Conservation (phyloP, 2,329 filamentous ascomycete genomes). For the Cladorrhinum sp. region DNA sequence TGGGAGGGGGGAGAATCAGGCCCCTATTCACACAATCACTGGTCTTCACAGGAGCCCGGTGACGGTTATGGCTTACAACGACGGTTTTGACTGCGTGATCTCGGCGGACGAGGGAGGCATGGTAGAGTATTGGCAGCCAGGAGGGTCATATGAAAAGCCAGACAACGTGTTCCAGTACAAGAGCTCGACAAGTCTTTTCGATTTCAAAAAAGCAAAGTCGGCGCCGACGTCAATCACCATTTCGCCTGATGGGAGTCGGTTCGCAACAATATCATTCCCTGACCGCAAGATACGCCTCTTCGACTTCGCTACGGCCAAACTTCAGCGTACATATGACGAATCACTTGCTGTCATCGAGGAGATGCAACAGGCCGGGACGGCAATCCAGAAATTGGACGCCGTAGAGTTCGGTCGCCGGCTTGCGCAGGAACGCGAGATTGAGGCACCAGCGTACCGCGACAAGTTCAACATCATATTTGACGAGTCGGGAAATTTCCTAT, state of each 20-base stretch:
- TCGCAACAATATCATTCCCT: slow-evolving; percentile 86
- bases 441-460: slow-evolving; percentile 62
- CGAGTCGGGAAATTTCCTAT: slow-evolving; percentile 90
- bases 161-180: slow-evolving; percentile 90
- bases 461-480: slow-evolving; percentile 90
- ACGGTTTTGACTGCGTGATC: slow-evolving; percentile 82
- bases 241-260: slow-evolving; percentile 80
- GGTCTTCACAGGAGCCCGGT: slow-evolving; percentile 80
- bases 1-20: slow-evolving; percentile 75
- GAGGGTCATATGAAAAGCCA: slow-evolving; percentile 80
- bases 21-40: slow-evolving; percentile 73
- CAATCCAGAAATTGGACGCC: slow-evolving; percentile 75
- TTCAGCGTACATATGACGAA: slow-evolving; percentile 92
- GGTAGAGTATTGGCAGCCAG: slow-evolving; percentile 93
- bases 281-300: slow-evolving; percentile 92
- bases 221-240: slow-evolving; percentile 77
- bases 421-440: slow-evolving; percentile 82
- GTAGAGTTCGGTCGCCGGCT: slow-evolving; percentile 89
- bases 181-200: slow-evolving; percentile 89
- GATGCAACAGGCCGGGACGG: slow-evolving; percentile 93
- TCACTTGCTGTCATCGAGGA: slow-evolving; percentile 84
- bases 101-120: slow-evolving; percentile 88
- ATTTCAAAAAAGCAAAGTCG: slow-evolving; percentile 94
- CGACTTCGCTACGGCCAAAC: slow-evolving; percentile 83
- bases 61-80: slow-evolving; percentile 84